A percentile compares a stretch with the other conserved stretches of the same genome.
Conservation (phyloP, 1,284 basidiomycete species). For the Uromyces viciae-fabae region DNA sequence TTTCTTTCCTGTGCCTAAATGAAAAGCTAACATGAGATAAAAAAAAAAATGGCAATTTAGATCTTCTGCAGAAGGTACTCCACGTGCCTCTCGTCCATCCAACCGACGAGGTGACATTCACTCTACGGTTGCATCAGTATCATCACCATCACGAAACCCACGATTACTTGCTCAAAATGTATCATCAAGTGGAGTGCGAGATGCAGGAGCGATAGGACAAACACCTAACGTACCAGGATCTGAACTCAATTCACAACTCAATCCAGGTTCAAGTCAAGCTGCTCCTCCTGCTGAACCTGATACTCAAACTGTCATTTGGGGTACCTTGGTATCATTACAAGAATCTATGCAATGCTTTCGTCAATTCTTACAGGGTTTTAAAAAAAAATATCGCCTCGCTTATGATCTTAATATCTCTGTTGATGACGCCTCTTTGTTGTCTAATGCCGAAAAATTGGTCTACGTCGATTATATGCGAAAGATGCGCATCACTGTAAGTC, state of each 20-base stretch:
- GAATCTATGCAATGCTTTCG: conserved; percentile 88
- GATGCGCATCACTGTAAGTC: conserved; percentile 69
- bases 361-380: conserved; percentile 85
- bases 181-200: conserved; percentile 18
- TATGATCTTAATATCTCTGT: conserved; percentile 61
- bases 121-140: conserved; percentile 49
- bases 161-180: conserved; percentile 19
- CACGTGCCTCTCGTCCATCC: conserved; percentile 47
- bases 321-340: conserved; percentile 83
- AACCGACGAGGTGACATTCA: conserved; percentile 52
- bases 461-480: conserved; percentile 80
- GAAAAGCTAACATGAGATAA: too few species aligned
- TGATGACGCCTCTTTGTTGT: conserved; percentile 27
- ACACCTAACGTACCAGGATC: conserved; percentile 44
- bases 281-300: conserved; percentile 60
- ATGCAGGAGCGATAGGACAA: conserved; percentile 16
- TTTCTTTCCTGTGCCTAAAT: too few species aligned
- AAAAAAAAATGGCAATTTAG: neutral
- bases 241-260: conserved; percentile 33
- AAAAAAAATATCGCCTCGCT: conserved; percentile 79
- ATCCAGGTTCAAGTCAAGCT: conserved; percentile 31
- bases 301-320: conserved; percentile 84
- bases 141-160: conserved; percentile 44
- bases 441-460: conserved; percentile 56
- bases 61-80: conserved; percentile 30